Conservation (phyloP, 106 monocot genomes). For the Iris macrosiphon region DNA sequence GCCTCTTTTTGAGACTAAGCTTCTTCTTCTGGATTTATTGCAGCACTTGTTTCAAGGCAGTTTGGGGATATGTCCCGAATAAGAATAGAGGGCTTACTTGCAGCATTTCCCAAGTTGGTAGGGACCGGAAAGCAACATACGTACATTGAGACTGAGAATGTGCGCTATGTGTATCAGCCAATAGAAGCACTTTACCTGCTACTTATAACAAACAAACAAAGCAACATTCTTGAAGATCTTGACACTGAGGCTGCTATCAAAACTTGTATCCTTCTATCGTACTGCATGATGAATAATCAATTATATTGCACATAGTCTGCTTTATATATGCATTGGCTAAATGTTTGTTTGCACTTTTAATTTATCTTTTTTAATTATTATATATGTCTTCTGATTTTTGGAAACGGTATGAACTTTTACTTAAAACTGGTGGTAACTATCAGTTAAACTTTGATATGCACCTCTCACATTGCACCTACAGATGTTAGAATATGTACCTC, state of each 20-base stretch:
- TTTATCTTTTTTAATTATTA: too few species aligned
- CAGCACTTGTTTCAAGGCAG: constrained; percentile 95
- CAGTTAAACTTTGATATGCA: too few species aligned
- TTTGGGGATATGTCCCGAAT: constrained; percentile 94
- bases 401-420: too few species aligned
- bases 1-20: too few species aligned
- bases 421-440: too few species aligned
- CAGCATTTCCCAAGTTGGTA: constrained; percentile 93
- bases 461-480: too few species aligned
- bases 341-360: not conserved
- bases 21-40: constrained; percentile 18
- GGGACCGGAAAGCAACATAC: constrained; percentile 97
- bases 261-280: constrained; percentile 66
- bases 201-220: constrained; percentile 92
- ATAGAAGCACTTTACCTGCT: constrained; percentile 83
- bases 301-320: not conserved
- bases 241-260: constrained; percentile 74
- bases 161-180: constrained; percentile 97
- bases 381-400: too few species aligned
- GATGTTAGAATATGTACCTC: too few species aligned
- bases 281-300: not conserved
- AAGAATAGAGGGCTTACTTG: constrained; percentile 96
- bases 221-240: constrained; percentile 97
- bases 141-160: constrained; percentile 95
- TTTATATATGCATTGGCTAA: not conserved